Evolutionary conservation across 805 yeast genomes (phyloP).

Genomic region (Candida sakaeoensis): DNA sequence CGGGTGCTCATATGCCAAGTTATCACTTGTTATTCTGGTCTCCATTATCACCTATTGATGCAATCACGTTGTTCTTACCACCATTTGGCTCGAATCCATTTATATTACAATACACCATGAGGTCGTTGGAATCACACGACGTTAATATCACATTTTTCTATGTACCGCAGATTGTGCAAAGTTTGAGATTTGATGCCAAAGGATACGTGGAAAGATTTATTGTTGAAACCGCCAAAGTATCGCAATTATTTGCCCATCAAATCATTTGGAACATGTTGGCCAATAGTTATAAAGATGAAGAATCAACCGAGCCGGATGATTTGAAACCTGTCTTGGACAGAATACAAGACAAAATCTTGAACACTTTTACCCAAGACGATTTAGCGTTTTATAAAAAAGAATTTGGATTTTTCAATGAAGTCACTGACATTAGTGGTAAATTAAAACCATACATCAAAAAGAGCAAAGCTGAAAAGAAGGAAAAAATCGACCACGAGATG

Average conservation of each 20-base stretch:
- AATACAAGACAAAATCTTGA: constrained; percentile 62
- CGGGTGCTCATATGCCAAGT: constrained; percentile 33
- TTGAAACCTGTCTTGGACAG: constrained; percentile 80
- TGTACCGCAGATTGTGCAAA: constrained; percentile 96
- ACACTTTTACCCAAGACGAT: constrained; percentile 58
- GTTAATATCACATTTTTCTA: constrained; percentile 88
- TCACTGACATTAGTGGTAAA: constrained; percentile 91
- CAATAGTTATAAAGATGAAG: constrained; percentile 87
- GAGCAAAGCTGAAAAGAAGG: constrained; percentile 93
- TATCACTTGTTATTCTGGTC: constrained; percentile 62
- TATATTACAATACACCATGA: constrained; percentile 81
- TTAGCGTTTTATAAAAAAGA: constrained; percentile 71
- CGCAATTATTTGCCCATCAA: constrained; percentile 93
- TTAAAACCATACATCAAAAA: constrained; percentile 92
- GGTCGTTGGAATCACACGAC: constrained; percentile 84
- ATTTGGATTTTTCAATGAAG: constrained; percentile 84
- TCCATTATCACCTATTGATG: constrained; percentile 75
- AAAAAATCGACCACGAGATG: constrained; percentile 96
- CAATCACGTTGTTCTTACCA: constrained; percentile 80
- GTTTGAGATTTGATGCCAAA: constrained; percentile 71
- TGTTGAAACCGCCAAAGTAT: constrained; percentile 85
- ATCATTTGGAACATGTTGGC: constrained; percentile 98
- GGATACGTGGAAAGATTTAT: constrained; percentile 90
- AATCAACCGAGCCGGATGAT: constrained; percentile 71
- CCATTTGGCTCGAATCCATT: constrained; percentile 62